phyloP scores from a whole-genome alignment of 2,329 filamentous ascomycete species.

The Talaromyces sp. region DNA sequence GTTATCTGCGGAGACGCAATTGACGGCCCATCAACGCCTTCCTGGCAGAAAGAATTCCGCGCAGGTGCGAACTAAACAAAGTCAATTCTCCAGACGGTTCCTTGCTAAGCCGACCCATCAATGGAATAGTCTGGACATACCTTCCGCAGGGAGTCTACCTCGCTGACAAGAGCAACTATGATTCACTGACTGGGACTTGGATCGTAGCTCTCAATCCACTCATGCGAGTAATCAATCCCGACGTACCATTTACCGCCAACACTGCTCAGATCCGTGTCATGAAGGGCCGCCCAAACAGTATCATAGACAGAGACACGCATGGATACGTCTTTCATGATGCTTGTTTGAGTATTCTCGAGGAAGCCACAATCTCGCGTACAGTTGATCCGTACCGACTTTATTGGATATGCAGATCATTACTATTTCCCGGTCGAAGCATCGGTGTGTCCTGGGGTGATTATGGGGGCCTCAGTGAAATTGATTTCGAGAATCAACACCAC shows the following conservation, averaged over 20 bases:
- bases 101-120: background rate
- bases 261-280: conserved; percentile 18
- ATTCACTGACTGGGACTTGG: conserved; percentile 7
- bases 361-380: background rate
- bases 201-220: conserved; percentile 1
- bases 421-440: conserved; percentile 4
- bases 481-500: background rate
- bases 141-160: background rate
- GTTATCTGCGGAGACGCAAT: background rate
- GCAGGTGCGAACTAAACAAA: background rate
- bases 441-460: conserved; percentile 14
- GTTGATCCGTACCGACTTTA: conserved; percentile 6
- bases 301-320: background rate
- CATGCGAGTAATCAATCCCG: conserved; percentile 16
- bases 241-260: background rate
- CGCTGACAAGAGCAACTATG: conserved; percentile 18
- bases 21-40: background rate
- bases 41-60: background rate
- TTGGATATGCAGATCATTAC: conserved; percentile 11
- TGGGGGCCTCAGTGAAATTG: background rate
- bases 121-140: background rate
- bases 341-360: conserved; percentile 13
- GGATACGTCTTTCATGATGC: conserved; percentile 19
- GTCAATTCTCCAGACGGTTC: background rate
- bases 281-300: background rate